These are phyloP conservation scores for Lepiota venenata DNA, from an alignment of 768 basidiomycete genomes.

Conservation along the genomic window DNA sequence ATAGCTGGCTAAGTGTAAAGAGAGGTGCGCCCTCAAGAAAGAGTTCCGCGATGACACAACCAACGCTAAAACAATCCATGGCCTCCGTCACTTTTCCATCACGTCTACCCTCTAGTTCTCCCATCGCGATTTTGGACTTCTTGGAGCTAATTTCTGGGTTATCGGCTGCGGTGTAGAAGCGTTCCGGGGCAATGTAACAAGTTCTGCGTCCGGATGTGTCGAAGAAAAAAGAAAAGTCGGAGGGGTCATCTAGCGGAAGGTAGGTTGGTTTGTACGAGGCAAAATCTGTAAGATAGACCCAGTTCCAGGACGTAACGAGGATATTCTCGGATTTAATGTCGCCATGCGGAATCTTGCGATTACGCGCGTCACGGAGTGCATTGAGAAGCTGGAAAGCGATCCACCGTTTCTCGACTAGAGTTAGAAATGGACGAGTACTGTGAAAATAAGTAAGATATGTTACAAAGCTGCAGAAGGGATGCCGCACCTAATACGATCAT, in stretches of 20 bases:
- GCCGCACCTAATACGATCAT: slow-evolving; percentile 92
- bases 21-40: slow-evolving; percentile 93
- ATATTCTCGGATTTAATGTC: slow-evolving; percentile 98
- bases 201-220: slow-evolving; percentile 92
- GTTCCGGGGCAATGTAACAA: slow-evolving; percentile 95
- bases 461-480: neutral
- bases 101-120: slow-evolving; percentile 58
- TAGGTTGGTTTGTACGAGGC: slow-evolving; percentile 94
- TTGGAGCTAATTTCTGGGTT: slow-evolving; percentile 70
- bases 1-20: slow-evolving; percentile 92
- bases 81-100: slow-evolving; percentile 87
- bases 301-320: slow-evolving; percentile 94
- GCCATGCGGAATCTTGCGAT: slow-evolving; percentile 90
- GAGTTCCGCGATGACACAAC: slow-evolving; percentile 94
- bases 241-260: slow-evolving; percentile 93
- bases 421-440: slow-evolving; percentile 95
- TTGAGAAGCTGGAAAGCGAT: slow-evolving; percentile 91
- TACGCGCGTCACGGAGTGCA: slow-evolving; percentile 78
- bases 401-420: slow-evolving; percentile 94
- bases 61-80: slow-evolving; percentile 96
- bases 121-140: slow-evolving; percentile 52
- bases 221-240: slow-evolving; percentile 97
- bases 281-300: slow-evolving; percentile 94
- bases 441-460: neutral
- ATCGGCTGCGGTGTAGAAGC: slow-evolving; percentile 78